Evolutionary conservation across 2,329 filamentous ascomycete genomes (phyloP).

Genomic region (Aureobasidium sp.): DNA sequence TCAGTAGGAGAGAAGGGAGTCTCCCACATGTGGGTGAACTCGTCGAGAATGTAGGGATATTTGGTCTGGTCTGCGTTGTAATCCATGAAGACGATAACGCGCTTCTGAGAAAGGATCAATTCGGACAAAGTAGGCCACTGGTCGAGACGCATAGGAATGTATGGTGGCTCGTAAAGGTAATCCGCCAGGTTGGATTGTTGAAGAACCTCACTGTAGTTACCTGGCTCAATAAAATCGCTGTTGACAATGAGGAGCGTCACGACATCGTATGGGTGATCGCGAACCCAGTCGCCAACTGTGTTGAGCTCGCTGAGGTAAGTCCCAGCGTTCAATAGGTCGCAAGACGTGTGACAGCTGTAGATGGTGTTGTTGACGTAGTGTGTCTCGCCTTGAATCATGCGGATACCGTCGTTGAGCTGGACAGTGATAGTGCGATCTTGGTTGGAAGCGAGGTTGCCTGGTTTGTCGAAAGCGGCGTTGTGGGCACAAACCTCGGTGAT

Average conservation of each 20-base stretch:
- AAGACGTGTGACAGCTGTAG: conserved; percentile 81
- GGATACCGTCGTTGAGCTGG: conserved; percentile 72
- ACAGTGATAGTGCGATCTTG: conserved; percentile 60
- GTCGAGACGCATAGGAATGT: conserved; percentile 61
- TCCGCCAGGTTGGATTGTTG: conserved; percentile 63
- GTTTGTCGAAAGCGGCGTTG: conserved; percentile 70
- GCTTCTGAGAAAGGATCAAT: conserved; percentile 61
- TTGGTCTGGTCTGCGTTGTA: conserved; percentile 72
- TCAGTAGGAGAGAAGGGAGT: conserved; percentile 73
- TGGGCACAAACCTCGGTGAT: conserved; percentile 72
- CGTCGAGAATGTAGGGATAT: conserved; percentile 77
- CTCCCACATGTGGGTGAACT: conserved; percentile 88
- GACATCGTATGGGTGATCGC: conserved; percentile 73
- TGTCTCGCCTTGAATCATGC: conserved; percentile 56
- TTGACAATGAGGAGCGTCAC: conserved; percentile 83
- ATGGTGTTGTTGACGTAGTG: conserved; percentile 51
- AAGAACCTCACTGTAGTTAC: conserved; percentile 61
- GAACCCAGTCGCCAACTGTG: conserved; percentile 65
- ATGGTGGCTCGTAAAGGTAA: conserved; percentile 66
- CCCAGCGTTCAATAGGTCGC: conserved; percentile 73
- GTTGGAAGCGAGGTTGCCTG: conserved; percentile 68
- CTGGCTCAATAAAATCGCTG: conserved; percentile 62
- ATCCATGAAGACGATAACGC: conserved; percentile 76
- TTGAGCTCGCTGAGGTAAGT: conserved; percentile 67
- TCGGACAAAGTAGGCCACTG: conserved; percentile 79